phyloP scores from a whole-genome alignment of 1,284 basidiomycete species.

The Ustilago crameri region DNA sequence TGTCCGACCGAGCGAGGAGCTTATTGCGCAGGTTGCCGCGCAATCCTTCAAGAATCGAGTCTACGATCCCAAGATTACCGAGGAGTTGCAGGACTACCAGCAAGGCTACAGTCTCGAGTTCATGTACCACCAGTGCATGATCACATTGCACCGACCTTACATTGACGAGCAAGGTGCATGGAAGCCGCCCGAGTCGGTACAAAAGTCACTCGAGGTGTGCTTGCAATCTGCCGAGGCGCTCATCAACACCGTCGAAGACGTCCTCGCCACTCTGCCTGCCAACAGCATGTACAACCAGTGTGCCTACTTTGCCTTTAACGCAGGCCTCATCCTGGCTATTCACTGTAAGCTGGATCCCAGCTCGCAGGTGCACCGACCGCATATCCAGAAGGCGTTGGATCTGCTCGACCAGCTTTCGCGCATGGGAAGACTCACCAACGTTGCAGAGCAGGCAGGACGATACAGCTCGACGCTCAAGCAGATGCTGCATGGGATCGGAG shows the following conservation, averaged over 20 bases:
- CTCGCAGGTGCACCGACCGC: conserved; percentile 47
- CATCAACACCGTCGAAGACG: conserved; percentile 49
- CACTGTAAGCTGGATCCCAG: conserved; percentile 50
- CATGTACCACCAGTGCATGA: conserved; percentile 52
- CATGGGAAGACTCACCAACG: conserved; percentile 45
- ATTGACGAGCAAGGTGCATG: conserved; percentile 55
- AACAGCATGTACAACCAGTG: conserved; percentile 51
- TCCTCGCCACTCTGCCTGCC: conserved; percentile 37
- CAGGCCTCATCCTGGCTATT: conserved; percentile 52
- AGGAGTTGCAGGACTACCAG: conserved; percentile 47
- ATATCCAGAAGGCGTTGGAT: conserved; percentile 56
- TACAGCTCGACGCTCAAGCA: conserved; percentile 56
- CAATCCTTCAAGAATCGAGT: conserved; percentile 30
- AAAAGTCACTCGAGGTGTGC: conserved; percentile 54
- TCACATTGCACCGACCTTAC: conserved; percentile 56
- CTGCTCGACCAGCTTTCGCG: conserved; percentile 42
- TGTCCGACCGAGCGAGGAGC: conserved; percentile 34
- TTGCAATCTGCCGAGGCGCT: conserved; percentile 50
- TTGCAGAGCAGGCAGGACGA: conserved; percentile 55
- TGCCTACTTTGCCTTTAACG: conserved; percentile 56
- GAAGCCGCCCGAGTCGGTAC: conserved; percentile 51
- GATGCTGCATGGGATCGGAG: conserved; percentile 45
- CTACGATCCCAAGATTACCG: conserved; percentile 42
- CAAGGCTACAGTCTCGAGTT: conserved; percentile 54
- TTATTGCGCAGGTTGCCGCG: conserved; percentile 25